These are phyloP conservation scores for Fusarium tjaetaba DNA, from an alignment of 2,329 filamentous ascomycete species.

Conservation along the genomic window DNA sequence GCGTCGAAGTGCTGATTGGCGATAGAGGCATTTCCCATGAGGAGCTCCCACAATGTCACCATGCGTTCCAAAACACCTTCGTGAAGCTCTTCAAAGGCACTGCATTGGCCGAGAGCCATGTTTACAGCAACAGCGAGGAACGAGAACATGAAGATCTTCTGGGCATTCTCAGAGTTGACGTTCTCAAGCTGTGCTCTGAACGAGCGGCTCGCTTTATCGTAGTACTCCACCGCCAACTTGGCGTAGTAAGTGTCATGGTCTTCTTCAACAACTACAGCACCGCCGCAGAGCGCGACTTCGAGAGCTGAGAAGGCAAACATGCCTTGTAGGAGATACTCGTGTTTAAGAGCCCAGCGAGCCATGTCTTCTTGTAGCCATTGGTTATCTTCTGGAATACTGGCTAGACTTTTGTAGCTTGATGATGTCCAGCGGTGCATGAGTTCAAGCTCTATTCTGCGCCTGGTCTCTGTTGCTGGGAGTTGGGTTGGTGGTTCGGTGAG, in stretches of 20 bases:
- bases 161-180: constrained; percentile 33
- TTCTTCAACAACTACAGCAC: constrained; percentile 13
- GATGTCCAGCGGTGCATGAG: constrained; percentile 63
- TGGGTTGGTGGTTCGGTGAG: constrained; percentile 15
- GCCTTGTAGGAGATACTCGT: constrained; percentile 53
- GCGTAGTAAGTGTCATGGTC: constrained; percentile 34
- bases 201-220: constrained; percentile 36
- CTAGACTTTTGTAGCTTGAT: constrained; percentile 53
- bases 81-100: constrained; percentile 12
- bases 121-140: constrained; percentile 38
- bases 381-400: constrained; percentile 50
- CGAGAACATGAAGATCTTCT: constrained; percentile 40
- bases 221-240: constrained; percentile 39
- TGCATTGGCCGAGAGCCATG: constrained; percentile 40
- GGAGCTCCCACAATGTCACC: constrained; percentile 30
- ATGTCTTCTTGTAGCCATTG: constrained; percentile 49
- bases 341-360: constrained; percentile 49
- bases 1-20: constrained; percentile 29
- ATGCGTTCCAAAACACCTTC: constrained; percentile 31
- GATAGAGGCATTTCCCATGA: constrained; percentile 34
- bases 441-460: constrained; percentile 55
- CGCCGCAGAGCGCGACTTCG: constrained; percentile 37
- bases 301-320: constrained; percentile 43
- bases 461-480: constrained; percentile 25
- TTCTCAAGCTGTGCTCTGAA: constrained; percentile 36